Percentiles rank a stretch among this genome's conserved stretches.
phyloP scores from a whole-genome alignment of 495 filamentous ascomycete species.

The Penicillium lividum region DNA sequence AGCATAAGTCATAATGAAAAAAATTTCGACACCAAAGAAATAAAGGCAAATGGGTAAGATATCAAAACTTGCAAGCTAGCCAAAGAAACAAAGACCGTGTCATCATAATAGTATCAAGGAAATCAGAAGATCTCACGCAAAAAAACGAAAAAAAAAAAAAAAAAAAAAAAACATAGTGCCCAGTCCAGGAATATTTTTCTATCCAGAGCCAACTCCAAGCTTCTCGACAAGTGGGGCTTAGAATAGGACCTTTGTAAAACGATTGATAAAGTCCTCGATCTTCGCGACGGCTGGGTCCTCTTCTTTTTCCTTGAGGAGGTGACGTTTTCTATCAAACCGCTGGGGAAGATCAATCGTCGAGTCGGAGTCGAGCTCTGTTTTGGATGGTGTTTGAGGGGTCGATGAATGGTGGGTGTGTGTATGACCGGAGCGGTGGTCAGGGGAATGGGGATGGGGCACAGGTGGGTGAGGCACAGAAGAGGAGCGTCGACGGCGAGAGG shows the following conservation, averaged over 20 bases:
- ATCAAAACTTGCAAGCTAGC: neutral
- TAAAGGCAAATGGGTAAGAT: neutral
- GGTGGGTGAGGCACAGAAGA: slow-evolving; percentile 27
- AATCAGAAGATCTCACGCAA: neutral
- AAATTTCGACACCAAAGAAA: neutral
- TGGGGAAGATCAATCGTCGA: slow-evolving; percentile 60
- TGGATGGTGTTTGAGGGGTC: slow-evolving; percentile 14
- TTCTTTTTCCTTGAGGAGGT: slow-evolving; percentile 32
- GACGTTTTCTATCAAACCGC: slow-evolving; percentile 65
- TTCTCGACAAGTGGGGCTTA: neutral
- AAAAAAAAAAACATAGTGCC: neutral
- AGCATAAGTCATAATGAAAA: slow-evolving; percentile 1
- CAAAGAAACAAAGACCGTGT: neutral
- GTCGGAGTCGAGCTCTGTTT: slow-evolving; percentile 37
- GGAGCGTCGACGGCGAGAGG: slow-evolving; percentile 31
- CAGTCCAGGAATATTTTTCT: neutral
- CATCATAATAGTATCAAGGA: neutral
- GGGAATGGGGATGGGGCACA: slow-evolving; percentile 6
- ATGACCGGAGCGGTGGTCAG: slow-evolving; percentile 5
- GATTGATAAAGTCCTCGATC: neutral
- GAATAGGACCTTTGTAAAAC: neutral
- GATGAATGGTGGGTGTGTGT: slow-evolving; percentile 9
- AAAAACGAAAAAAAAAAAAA: too few relatives aligned
- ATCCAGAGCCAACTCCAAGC: neutral
- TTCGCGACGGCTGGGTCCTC: neutral